These are phyloP conservation scores for Cenchrus purpureus DNA, from an alignment of 176 grass and related monocot genomes.

Conservation along the genomic window DNA sequence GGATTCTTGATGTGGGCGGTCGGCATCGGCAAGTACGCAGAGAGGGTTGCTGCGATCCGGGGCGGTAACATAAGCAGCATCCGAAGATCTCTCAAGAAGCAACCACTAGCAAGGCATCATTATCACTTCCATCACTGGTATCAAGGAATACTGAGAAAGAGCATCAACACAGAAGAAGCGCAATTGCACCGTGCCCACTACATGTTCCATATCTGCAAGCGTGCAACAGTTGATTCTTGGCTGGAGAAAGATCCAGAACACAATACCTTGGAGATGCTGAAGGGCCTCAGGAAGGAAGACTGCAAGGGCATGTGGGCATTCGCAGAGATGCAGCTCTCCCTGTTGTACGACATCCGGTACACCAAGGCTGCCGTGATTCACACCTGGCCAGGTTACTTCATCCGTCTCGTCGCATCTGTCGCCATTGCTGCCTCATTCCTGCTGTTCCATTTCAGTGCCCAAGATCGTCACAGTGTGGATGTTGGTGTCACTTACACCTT, in stretches of 20 bases:
- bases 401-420: slow-evolving; percentile 31
- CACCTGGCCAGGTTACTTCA: slow-evolving; percentile 33
- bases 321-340: slow-evolving; percentile 38
- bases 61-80: slow-evolving; percentile 19
- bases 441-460: slow-evolving; percentile 24
- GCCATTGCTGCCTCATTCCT: neutral
- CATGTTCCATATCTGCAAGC: slow-evolving; percentile 32
- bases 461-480: slow-evolving; percentile 22
- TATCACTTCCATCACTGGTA: neutral
- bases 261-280: neutral
- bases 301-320: slow-evolving; percentile 19
- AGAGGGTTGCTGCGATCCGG: slow-evolving; percentile 29
- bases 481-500: slow-evolving; percentile 51
- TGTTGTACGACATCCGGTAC: slow-evolving; percentile 53
- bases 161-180: neutral
- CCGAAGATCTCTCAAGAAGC: slow-evolving; percentile 19
- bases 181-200: slow-evolving; percentile 11
- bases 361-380: slow-evolving; percentile 48
- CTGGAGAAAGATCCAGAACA: slow-evolving; percentile 18
- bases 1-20: slow-evolving; percentile 23
- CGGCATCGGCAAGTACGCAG: slow-evolving; percentile 34
- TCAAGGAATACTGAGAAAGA: neutral
- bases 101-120: neutral
- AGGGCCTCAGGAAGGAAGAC: neutral
- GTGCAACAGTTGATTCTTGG: slow-evolving; percentile 7